Base-by-base conservation (phyloP, 139 green algal species). In the Chlorella sp. region DNA sequence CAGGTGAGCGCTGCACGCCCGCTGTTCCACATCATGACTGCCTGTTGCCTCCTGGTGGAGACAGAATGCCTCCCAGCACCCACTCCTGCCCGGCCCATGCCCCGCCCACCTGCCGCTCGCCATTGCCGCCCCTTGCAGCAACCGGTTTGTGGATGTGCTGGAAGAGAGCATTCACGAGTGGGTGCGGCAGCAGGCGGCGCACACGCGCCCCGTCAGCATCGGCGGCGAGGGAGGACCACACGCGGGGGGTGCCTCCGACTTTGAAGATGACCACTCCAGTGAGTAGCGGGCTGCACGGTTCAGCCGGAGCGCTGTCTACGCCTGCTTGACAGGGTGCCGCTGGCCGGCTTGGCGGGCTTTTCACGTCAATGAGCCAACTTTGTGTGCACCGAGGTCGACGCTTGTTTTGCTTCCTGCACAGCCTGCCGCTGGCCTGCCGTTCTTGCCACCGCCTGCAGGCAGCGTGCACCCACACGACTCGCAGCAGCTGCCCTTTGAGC, bases 401-500 rank as follows among this genome's bases (percentile, higher is more conserved):
- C n/a, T n/a, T n/a, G n/a, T n/a, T n/a, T n/a, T n/a, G n/a, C n/a
- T n/a, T n/a, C n/a, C n/a, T n/a, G n/a, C n/a, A n/a, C n/a, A n/a
- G n/a, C n/a, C n/a, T n/a, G n/a, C n/a, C n/a, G n/a, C n/a, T n/a
- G n/a, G n/a, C n/a, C 11, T 55, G 51, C 51, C 21, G 51, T 60
- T 60, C 21, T 60, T 60, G 51, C 51, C 15, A 21, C 12, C 51
- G 11, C 47, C 74, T 1, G 55, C 76, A 82, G 76, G 57, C 75
- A 30, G 23, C 6, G 55, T 63, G 64, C 72, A 91, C 11, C 55
- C 75, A n/a, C 78, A 88, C 69, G 79, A 83, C 55, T n/a, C 65
- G 30, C 56, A 92, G 78, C 76, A 85, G 63, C 88, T 95, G 81
- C 93, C 94, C 9, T 96, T 96, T 84, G 94, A 96, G 87, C 86